A percentile compares a stretch with the other conserved stretches of the same genome.
Conservation (phyloP, 2,329 filamentous ascomycete species). For the Amesomyces nigricolor region DNA sequence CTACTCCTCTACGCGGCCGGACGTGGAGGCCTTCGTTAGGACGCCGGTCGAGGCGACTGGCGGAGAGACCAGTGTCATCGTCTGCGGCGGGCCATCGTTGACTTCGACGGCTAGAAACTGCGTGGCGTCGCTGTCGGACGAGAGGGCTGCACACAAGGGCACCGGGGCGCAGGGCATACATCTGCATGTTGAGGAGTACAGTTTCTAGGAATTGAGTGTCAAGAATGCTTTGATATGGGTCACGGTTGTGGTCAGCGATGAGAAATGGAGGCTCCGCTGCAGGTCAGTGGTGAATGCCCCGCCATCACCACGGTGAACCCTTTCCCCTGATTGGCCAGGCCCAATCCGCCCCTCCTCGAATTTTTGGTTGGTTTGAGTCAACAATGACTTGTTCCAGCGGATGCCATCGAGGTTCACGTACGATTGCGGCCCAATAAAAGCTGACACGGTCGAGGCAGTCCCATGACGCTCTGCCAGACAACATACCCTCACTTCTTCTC, state of each 20-base stretch:
- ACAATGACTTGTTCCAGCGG: slow-evolving; percentile 4
- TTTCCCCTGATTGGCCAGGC: not conserved
- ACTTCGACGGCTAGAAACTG: slow-evolving; percentile 50
- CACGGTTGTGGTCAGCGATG: too few relatives aligned
- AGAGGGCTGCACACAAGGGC: slow-evolving; percentile 58
- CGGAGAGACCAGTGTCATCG: slow-evolving; percentile 56
- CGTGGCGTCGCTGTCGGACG: slow-evolving; percentile 52
- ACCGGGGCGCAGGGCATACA: slow-evolving; percentile 59
- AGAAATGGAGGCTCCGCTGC: too few relatives aligned
- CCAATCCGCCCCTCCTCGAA: not conserved
- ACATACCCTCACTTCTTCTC: slow-evolving; percentile 6
- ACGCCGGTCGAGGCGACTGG: slow-evolving; percentile 51
- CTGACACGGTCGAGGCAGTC: not conserved
- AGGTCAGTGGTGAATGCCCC: not conserved
- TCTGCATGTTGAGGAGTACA: slow-evolving; percentile 55
- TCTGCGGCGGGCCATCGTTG: slow-evolving; percentile 53
- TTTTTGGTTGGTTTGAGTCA: slow-evolving; percentile 24
- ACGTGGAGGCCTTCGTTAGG: slow-evolving; percentile 48
- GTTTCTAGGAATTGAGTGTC: slow-evolving; percentile 11
- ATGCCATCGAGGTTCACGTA: not conserved
- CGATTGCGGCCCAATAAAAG: slow-evolving; percentile 1
- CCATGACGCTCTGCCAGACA: slow-evolving; percentile 17
- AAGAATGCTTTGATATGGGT: too few relatives aligned
- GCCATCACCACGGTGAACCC: not conserved
- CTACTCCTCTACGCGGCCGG: slow-evolving; percentile 43